Evolutionary conservation across 106 monocot genomes (phyloP), one percentile per base, ranked within the genome.

Genomic region (Ottelia alismoides): DNA sequence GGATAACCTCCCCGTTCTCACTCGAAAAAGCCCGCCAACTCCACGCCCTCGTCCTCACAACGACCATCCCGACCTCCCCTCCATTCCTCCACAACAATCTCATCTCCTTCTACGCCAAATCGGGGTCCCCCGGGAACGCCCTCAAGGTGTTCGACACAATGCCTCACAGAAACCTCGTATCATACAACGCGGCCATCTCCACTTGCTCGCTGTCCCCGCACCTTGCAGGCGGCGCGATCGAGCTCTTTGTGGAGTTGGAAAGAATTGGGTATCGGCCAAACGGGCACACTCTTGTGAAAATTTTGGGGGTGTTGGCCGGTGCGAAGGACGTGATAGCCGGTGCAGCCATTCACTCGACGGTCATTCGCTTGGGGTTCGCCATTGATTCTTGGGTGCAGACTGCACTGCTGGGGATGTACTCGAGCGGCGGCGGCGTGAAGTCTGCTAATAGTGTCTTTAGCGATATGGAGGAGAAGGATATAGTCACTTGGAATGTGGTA

Each of bases 41-140:
- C 49, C 92, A 92, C 55, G 92, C 79, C 22, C 22, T 77, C 45
- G 23, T 86, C 56, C 47, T 82, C 60, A 70, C 67, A 44, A 65
- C 82, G 17, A 28, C 70, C 11, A 54, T 64, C 14, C 51, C 47
- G 6, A 49, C 43, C 48, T 52, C 69, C 28, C 52, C 69, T 20
- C 71, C 74, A 10, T 92, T 92, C 62, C 72, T 83, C 58, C 56
- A 55, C 74, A 92, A 87, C 79, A 76, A 74, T 50, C 73, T 92
- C 26, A 70, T 92, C 47, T 62, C 79, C 0, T 52, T 75, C 14
- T 92, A 92, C 60, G 27, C 66, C 14, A 74, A 57, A 40, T 74
- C 65, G 50, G 61, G 66, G 51, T 61, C 74, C 28, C 7, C 76
- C 19, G 14, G 11, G 20, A 76, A 80, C 26, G 87, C 82, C 3